Percentiles rank a stretch among this genome's conserved stretches.
These are phyloP conservation scores for Crithidia fasciculata DNA, from an alignment of 208 protist genomes.

Conservation along the genomic window DNA sequence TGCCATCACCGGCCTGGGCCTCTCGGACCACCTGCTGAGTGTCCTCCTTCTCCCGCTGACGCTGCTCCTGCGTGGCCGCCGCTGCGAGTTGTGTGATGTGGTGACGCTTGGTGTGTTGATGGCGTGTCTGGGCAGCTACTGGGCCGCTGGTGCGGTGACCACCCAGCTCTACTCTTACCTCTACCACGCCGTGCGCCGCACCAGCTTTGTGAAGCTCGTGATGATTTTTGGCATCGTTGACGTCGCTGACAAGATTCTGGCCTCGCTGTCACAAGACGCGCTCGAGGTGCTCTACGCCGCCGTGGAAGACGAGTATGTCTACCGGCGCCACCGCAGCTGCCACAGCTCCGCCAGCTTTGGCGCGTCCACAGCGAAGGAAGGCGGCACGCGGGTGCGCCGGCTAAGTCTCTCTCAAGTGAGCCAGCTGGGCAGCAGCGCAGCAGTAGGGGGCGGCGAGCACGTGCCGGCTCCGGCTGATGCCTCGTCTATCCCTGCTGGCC, in stretches of 20 bases:
- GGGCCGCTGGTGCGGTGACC: constrained; percentile 5
- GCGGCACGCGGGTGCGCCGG: background rate
- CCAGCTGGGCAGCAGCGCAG: background rate
- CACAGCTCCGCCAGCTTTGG: background rate
- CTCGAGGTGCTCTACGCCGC: constrained; percentile 64
- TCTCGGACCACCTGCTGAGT: constrained; percentile 16
- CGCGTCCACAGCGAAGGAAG: background rate
- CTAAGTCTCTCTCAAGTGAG: background rate
- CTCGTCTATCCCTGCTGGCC: background rate
- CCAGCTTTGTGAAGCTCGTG: constrained; percentile 91
- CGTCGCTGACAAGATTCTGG: constrained; percentile 89
- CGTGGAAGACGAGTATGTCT: constrained; percentile 24
- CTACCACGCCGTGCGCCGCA: constrained; percentile 27
- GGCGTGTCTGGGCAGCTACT: constrained; percentile 15
- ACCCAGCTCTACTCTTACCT: constrained; percentile 26
- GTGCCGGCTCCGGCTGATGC: too few species aligned
- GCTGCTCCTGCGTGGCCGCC: constrained; percentile 5
- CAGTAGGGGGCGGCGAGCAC: too few species aligned
- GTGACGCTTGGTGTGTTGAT: constrained; percentile 6
- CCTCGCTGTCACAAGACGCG: constrained; percentile 91
- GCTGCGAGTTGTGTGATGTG: constrained; percentile 14
- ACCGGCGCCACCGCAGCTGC: background rate
- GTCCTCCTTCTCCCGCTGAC: constrained; percentile 18
- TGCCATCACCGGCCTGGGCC: constrained; percentile 17
- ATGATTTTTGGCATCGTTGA: constrained; percentile 96